Percentiles rank a stretch among this genome's conserved stretches.
phyloP scores from a whole-genome alignment of 78 protist genomes.

The Guillardia theta region DNA sequence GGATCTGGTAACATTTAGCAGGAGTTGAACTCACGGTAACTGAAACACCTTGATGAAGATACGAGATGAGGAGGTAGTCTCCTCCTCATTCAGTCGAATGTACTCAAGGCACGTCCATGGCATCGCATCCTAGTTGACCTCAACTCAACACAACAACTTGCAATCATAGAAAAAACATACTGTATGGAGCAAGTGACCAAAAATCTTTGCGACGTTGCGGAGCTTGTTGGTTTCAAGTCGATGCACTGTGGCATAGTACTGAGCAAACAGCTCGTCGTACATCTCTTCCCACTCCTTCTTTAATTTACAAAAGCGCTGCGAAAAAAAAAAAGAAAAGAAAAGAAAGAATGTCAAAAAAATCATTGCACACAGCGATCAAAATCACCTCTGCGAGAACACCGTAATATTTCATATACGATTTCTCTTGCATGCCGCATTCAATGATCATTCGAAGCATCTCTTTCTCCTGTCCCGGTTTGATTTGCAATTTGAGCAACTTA shows the following conservation, averaged over 20 bases:
- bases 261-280: conserved; percentile 55
- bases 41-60: conserved; percentile 97
- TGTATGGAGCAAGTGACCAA: conserved; percentile 64
- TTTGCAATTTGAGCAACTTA: conserved; percentile 79
- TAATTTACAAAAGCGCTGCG: conserved; percentile 35
- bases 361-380: too few species aligned
- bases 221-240: conserved; percentile 88
- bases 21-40: too few species aligned
- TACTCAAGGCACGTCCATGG: conserved; percentile 69
- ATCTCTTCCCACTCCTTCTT: not conserved
- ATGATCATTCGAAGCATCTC: conserved; percentile 89
- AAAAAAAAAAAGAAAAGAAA: not conserved
- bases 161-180: too few species aligned
- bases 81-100: conserved; percentile 63
- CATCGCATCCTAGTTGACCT: conserved; percentile 68
- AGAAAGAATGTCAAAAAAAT: not conserved
- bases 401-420: not conserved
- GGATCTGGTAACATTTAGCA: too few species aligned
- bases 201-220: conserved; percentile 76
- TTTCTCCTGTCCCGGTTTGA: conserved; percentile 56
- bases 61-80: conserved; percentile 89
- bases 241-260: conserved; percentile 80
- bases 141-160: too few species aligned
- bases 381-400: too few species aligned
- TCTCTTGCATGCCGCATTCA: conserved; percentile 89